phyloP scores from a whole-genome alignment of 805 yeast genomes.

The Tetrapisispora nanseiensis region DNA sequence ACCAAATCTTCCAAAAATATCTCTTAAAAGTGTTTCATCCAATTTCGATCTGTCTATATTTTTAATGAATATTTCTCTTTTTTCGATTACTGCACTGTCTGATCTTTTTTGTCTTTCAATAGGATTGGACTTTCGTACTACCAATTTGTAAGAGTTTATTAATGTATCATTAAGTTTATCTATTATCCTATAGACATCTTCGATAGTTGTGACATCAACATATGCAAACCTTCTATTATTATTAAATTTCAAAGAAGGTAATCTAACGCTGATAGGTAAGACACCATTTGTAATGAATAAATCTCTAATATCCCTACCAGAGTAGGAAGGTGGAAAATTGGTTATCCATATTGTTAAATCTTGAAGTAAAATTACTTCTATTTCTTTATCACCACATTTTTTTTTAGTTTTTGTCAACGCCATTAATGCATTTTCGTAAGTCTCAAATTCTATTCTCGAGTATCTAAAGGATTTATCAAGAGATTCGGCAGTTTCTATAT shows the following conservation, averaged over 20 bases:
- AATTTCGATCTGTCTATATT: conserved; percentile 41
- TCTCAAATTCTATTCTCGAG: conserved; percentile 53
- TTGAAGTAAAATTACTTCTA: conserved; percentile 38
- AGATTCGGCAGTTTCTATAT: conserved; percentile 25
- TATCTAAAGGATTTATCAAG: conserved; percentile 14
- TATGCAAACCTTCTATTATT: conserved; percentile 63
- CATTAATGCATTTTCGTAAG: conserved; percentile 38
- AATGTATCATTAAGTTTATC: conserved; percentile 32
- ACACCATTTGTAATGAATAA: conserved; percentile 35
- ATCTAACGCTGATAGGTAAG: conserved; percentile 40
- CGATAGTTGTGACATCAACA: conserved; percentile 41
- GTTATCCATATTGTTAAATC: conserved; percentile 60
- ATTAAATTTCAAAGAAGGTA: conserved; percentile 53
- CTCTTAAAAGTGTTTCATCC: conserved; percentile 31
- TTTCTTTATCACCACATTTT: conserved; percentile 32
- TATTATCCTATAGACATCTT: conserved; percentile 39
- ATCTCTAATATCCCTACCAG: conserved; percentile 30
- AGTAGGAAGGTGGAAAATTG: conserved; percentile 54
- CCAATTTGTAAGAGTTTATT: conserved; percentile 34
- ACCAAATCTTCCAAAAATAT: conserved; percentile 43
- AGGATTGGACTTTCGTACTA: conserved; percentile 58
- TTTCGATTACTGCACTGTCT: conserved; percentile 39
- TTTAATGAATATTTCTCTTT: conserved; percentile 47
- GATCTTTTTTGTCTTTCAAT: conserved; percentile 32
- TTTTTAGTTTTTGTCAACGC: conserved; percentile 56